Evolutionary conservation across 1,284 basidiomycete species (phyloP).

Genomic region (Sphagnurus paluster): DNA sequence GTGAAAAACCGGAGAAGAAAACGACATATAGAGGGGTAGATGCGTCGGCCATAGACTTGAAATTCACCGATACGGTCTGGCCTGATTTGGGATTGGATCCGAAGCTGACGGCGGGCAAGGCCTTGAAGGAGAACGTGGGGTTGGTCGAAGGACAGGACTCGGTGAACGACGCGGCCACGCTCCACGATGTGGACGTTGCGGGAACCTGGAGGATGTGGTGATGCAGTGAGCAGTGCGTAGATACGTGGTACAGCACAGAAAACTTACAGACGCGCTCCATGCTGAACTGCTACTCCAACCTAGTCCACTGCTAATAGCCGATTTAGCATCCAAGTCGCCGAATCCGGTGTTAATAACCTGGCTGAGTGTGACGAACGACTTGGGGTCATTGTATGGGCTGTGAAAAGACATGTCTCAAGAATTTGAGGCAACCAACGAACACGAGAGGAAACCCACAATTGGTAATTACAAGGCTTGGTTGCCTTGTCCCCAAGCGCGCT

Average conservation of each 20-base stretch:
- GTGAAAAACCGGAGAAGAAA: constrained; percentile 36
- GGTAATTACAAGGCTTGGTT: constrained; percentile 55
- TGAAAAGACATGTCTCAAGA: too few relatives aligned
- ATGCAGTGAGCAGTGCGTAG: constrained; percentile 4
- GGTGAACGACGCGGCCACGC: constrained; percentile 44
- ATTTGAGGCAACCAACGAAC: too few relatives aligned
- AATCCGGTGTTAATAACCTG: too few relatives aligned
- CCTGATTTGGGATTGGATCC: constrained; percentile 17
- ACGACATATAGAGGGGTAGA: constrained; percentile 27
- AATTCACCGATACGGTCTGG: constrained; percentile 12
- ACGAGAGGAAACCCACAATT: constrained; percentile 44
- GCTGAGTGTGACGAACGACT: constrained; percentile 50
- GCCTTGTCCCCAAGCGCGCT: constrained; percentile 53
- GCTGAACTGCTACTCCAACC: too few relatives aligned
- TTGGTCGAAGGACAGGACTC: constrained; percentile 52
- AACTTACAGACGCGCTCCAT: too few relatives aligned
- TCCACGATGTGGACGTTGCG: constrained; percentile 47
- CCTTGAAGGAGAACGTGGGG: constrained; percentile 42
- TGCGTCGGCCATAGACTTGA: constrained; percentile 6
- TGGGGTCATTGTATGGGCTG: constrained; percentile 53
- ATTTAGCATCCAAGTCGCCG: too few relatives aligned
- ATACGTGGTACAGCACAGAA: not conserved
- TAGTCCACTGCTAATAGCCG: too few relatives aligned
- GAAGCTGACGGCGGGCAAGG: constrained; percentile 43
- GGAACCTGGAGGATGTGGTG: constrained; percentile 42